Conservation (phyloP, 495 filamentous ascomycete species). For the Hypoxylon fragiforme region DNA sequence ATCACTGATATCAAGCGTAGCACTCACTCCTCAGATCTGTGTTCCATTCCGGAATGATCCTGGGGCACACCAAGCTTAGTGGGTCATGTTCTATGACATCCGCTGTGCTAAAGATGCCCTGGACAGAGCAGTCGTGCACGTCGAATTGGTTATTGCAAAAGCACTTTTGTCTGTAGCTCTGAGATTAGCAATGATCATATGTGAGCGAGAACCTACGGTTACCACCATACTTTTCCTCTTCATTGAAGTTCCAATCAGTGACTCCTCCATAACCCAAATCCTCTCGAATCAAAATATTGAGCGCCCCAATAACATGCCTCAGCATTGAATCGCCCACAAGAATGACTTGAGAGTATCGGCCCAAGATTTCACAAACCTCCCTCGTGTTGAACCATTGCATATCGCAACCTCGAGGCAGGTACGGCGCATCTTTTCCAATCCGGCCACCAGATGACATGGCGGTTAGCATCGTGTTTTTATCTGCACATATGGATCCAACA, state of each 20-base stretch:
- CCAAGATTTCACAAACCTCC: constrained; percentile 53
- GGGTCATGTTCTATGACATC: constrained; percentile 55
- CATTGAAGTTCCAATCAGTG: constrained; percentile 57
- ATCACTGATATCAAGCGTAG: neutral
- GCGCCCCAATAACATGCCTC: constrained; percentile 55
- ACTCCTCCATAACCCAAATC: constrained; percentile 58
- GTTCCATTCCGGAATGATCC: constrained; percentile 45
- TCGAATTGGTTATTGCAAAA: constrained; percentile 60
- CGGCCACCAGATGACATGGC: constrained; percentile 57
- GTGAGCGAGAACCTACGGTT: neutral
- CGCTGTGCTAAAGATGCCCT: constrained; percentile 55
- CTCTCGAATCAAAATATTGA: constrained; percentile 55
- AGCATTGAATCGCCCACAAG: constrained; percentile 58
- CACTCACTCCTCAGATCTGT: constrained; percentile 43
- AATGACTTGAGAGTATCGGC: constrained; percentile 53
- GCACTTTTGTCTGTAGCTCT: constrained; percentile 44
- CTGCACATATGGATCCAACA: constrained; percentile 47
- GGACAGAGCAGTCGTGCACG: constrained; percentile 55
- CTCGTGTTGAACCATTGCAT: constrained; percentile 57
- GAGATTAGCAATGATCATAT: constrained; percentile 15
- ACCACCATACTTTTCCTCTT: constrained; percentile 48
- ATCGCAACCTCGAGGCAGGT: constrained; percentile 53
- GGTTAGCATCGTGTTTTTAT: constrained; percentile 46
- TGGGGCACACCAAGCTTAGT: constrained; percentile 46
- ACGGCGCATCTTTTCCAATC: constrained; percentile 53